A percentile compares a stretch with the other conserved stretches of the same genome.
Evolutionary conservation across 2,329 filamentous ascomycete genomes (phyloP).

Genomic region (Cladorrhinum sp.): DNA sequence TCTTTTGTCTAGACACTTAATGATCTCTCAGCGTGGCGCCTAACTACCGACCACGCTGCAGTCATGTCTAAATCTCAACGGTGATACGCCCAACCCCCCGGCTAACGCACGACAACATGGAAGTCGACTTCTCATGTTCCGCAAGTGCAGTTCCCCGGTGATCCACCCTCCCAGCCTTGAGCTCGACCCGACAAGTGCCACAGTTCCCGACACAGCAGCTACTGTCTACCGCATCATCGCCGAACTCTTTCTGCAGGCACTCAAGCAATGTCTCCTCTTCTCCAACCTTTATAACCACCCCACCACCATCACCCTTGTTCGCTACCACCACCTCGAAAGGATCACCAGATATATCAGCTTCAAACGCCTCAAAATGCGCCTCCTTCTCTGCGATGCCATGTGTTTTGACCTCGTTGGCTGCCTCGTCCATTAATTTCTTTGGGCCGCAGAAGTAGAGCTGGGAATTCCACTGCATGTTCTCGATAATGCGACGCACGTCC

Average conservation of each 20-base stretch:
- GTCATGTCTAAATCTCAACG: constrained; percentile 43
- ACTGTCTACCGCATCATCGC: constrained; percentile 39
- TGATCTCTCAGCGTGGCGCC: neutral
- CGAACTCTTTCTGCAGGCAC: constrained; percentile 42
- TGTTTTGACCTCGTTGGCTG: constrained; percentile 38
- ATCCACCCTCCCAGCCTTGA: constrained; percentile 44
- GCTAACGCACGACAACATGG: constrained; percentile 52
- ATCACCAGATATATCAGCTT: constrained; percentile 51
- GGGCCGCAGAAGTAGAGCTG: constrained; percentile 63
- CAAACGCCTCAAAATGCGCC: constrained; percentile 61
- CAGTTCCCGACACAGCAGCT: constrained; percentile 56
- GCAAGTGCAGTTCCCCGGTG: constrained; percentile 48
- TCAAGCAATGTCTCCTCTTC: constrained; percentile 50
- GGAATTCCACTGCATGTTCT: constrained; percentile 48
- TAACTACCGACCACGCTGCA: neutral
- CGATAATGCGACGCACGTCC: constrained; percentile 47
- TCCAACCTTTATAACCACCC: constrained; percentile 43
- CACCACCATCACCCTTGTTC: constrained; percentile 33
- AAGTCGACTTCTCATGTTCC: constrained; percentile 42
- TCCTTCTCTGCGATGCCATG: constrained; percentile 46
- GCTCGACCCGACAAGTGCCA: constrained; percentile 47
- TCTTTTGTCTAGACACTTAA: too few relatives aligned
- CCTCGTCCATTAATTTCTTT: constrained; percentile 52
- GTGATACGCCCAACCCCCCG: constrained; percentile 48
- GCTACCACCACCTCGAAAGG: constrained; percentile 56